These are phyloP conservation scores for Fragaria vesca DNA, from an alignment of 306 rosid species.

Conservation along the genomic window DNA sequence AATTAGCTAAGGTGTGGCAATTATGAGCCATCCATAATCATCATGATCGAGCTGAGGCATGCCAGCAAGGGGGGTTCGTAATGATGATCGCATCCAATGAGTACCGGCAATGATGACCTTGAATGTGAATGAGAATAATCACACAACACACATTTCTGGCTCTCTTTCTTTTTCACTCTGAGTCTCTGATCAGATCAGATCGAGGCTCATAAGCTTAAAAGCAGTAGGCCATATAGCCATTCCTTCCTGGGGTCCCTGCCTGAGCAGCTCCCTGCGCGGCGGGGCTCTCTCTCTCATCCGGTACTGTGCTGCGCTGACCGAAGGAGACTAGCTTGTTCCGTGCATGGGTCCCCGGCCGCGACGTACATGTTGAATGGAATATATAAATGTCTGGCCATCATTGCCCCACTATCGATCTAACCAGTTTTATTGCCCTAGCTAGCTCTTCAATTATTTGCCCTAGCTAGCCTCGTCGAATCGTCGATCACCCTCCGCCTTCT, in stretches of 20 bases:
- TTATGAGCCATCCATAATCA: neutral
- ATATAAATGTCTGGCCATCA: neutral
- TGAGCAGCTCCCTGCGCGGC: neutral
- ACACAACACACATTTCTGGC: neutral
- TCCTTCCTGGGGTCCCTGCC: neutral
- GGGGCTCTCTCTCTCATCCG: neutral
- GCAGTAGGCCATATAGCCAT: neutral
- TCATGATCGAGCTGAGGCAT: slow-evolving; percentile 37
- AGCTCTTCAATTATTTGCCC: too few relatives aligned
- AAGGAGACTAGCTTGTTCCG: neutral
- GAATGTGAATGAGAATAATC: slow-evolving; percentile 22
- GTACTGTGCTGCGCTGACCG: neutral
- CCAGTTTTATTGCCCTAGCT: neutral
- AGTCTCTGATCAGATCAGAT: neutral
- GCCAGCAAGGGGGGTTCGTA: slow-evolving; percentile 33
- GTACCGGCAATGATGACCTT: slow-evolving; percentile 39
- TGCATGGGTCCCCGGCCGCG: neutral
- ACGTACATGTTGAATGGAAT: neutral
- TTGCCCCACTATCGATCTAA: neutral
- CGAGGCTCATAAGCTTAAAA: neutral
- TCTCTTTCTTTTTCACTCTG: neutral
- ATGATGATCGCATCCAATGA: slow-evolving; percentile 47
- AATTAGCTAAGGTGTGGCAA: neutral
- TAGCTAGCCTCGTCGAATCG: too few relatives aligned
- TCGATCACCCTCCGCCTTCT: too few relatives aligned